These are phyloP conservation scores for Cytospora leucostoma DNA, from an alignment of 2,329 filamentous ascomycete species.

Conservation along the genomic window DNA sequence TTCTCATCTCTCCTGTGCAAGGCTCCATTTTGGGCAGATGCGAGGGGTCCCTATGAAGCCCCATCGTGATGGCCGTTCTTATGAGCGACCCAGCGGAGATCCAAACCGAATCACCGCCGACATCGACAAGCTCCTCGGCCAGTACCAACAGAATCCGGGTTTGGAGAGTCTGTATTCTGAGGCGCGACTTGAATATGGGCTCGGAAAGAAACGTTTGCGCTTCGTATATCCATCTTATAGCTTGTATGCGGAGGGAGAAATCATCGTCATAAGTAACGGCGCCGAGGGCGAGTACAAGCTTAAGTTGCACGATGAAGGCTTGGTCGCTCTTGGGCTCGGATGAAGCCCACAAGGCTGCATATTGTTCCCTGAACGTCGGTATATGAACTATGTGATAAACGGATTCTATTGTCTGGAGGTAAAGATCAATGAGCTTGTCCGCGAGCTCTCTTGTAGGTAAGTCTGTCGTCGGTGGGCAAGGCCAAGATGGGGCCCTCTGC, in stretches of 20 bases:
- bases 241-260: slow-evolving; percentile 45
- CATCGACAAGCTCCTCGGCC: slow-evolving; percentile 49
- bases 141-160: slow-evolving; percentile 53
- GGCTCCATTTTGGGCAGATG: slow-evolving; percentile 50
- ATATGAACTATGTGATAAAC: slow-evolving; percentile 59
- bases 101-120: slow-evolving; percentile 55
- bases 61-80: slow-evolving; percentile 57
- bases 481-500: slow-evolving; percentile 40
- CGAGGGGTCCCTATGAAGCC: slow-evolving; percentile 58
- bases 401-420: slow-evolving; percentile 58
- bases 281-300: slow-evolving; percentile 56
- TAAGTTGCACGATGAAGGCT: slow-evolving; percentile 54
- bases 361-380: slow-evolving; percentile 58
- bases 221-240: slow-evolving; percentile 54
- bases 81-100: slow-evolving; percentile 51
- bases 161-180: slow-evolving; percentile 53
- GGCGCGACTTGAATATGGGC: slow-evolving; percentile 49
- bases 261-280: slow-evolving; percentile 48
- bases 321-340: slow-evolving; percentile 38
- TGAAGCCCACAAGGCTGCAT: slow-evolving; percentile 49
- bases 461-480: slow-evolving; percentile 42
- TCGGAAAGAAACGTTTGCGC: slow-evolving; percentile 53
- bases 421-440: slow-evolving; percentile 53
- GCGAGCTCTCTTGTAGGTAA: slow-evolving; percentile 45
- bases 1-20: slow-evolving; percentile 54